Base-by-base conservation (phyloP, 495 filamentous ascomycete species). In the Aspergillus sclerotioniger region DNA sequence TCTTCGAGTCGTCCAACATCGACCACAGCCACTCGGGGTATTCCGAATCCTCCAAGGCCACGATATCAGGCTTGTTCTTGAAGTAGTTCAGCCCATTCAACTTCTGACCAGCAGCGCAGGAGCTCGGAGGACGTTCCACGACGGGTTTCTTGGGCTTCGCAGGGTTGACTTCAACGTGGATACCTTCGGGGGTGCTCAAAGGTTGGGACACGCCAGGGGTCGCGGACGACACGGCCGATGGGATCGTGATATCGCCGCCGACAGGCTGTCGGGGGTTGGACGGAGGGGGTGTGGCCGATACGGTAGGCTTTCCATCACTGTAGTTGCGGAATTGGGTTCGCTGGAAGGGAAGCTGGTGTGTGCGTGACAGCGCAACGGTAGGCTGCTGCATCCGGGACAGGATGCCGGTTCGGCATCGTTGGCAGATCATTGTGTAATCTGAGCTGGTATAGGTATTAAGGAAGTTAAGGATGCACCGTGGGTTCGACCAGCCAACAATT, bases 21-120 rank as follows among this genome's bases (percentile, higher is more conserved):
- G 67, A 73, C 94, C 94, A 98, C 53, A 98, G 75, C 94, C 94
- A 98, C 12, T 78, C 81, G 15, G 94, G 94, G 76, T 98, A 98
- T 54, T 91, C 92, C 32, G 82, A 74, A 69, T 98, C 94, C 53
- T 87, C 82, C 64, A 85, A 76, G 29, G 94, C 94, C 10, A 96
- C 62, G 5, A 85, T 71, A 56, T 85, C 82, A 0, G 85, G 85
- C 67, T 91, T 86, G 39, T 80, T 80, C 77, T 96, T 97, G 66
- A 95, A 76, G 76, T 94, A 96, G 71, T 91, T 95, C 59, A 98
- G 79, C 7, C 92, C 91, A 31, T 78, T 84, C 53, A 98, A 67
- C 33, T 80, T 74, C 3, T 89, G 91, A 17, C 94, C 94, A 3
- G 85, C 84, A 0, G 80, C 71, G 49, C 86, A 87, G 44, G 72